Percentiles rank a stretch among this genome's conserved stretches.
Conservation (phyloP, 1,139 yeast genomes). For the Hemisphaericaspora xylanilytica region DNA sequence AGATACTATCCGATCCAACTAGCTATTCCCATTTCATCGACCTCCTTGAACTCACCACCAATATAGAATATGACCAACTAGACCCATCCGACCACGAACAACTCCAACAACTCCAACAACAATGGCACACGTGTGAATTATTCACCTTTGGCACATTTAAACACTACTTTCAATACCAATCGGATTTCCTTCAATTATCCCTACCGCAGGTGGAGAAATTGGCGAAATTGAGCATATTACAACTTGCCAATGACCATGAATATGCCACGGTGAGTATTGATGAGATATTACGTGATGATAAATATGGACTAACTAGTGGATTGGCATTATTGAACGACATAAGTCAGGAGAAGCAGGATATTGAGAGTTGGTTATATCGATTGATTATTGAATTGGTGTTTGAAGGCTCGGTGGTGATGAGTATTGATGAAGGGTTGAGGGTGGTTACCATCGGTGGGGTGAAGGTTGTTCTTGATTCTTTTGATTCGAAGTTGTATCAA, state of each 20-base stretch:
- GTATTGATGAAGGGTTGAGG: conserved; percentile 28
- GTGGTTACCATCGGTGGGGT: conserved; percentile 20
- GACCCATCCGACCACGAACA: too few species aligned
- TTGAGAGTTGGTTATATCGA: conserved; percentile 11
- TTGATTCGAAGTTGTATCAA: conserved; percentile 20
- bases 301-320: conserved; percentile 18
- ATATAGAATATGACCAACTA: not conserved
- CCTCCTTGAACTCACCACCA: conserved; percentile 5
- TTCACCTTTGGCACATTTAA: conserved; percentile 37
- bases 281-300: conserved; percentile 15
- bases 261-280: conserved; percentile 18
- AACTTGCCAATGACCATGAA: conserved; percentile 25
- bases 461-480: conserved; percentile 29
- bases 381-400: conserved; percentile 28
- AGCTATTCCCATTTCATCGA: conserved; percentile 11
- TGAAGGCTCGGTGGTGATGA: conserved; percentile 23
- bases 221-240: conserved; percentile 27
- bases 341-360: not conserved
- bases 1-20: conserved; percentile 3
- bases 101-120: conserved; percentile 8
- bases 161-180: conserved; percentile 24
- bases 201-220: conserved; percentile 21
- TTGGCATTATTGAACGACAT: conserved; percentile 3
- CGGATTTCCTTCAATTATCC: conserved; percentile 17
- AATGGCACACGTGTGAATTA: conserved; percentile 30